Evolutionary conservation across 2,329 filamentous ascomycete genomes (phyloP).

Genomic region (Monilinia aucupariae): DNA sequence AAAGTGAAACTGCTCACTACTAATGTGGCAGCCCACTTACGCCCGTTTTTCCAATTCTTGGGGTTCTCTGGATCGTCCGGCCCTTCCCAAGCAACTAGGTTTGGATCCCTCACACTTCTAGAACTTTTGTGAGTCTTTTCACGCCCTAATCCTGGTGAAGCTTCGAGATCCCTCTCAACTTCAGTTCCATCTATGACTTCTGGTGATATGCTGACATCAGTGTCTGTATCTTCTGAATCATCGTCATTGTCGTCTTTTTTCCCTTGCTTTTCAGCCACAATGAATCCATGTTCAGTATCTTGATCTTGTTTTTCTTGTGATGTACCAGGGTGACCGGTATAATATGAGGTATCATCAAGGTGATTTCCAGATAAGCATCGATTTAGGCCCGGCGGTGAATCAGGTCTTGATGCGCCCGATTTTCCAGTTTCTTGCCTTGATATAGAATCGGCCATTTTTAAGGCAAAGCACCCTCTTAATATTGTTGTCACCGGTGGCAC

Average conservation of each 20-base stretch:
- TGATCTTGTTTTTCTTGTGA: not conserved
- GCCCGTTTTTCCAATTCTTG: constrained; percentile 28
- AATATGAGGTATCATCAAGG: constrained; percentile 24
- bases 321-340: constrained; percentile 7
- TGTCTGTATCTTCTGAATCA: constrained; percentile 16
- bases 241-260: not conserved
- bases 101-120: constrained; percentile 26
- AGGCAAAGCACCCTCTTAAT: not conserved
- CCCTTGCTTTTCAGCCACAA: too few relatives aligned
- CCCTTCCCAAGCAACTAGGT: constrained; percentile 30
- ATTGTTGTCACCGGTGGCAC: not conserved
- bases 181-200: constrained; percentile 28
- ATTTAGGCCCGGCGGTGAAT: constrained; percentile 17
- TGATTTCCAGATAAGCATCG: constrained; percentile 26
- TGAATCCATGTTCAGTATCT: not conserved
- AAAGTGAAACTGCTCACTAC: constrained; percentile 42
- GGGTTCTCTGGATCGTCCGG: constrained; percentile 29
- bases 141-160: constrained; percentile 22
- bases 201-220: constrained; percentile 20
- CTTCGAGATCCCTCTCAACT: constrained; percentile 28
- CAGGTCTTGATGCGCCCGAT: constrained; percentile 17
- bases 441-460: constrained; percentile 2
- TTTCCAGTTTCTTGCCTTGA: constrained; percentile 7
- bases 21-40: constrained; percentile 46
- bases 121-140: constrained; percentile 19